Base-by-base conservation (phyloP, 345 rosid species). In the Theobroma cacao region DNA sequence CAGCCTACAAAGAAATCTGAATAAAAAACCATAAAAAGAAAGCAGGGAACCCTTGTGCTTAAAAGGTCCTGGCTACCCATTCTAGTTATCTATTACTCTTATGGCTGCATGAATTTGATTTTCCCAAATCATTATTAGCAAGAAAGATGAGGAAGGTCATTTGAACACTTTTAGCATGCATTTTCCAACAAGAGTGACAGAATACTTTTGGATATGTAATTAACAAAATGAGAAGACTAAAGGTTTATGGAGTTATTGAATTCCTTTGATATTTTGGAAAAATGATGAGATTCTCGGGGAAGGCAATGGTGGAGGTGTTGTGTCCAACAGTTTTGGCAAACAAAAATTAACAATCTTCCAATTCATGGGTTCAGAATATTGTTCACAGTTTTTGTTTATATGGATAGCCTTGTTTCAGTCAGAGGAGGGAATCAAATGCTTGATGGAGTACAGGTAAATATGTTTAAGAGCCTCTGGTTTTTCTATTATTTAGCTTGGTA, bases 371-470 rank as follows among this genome's bases (percentile, higher is more conserved):
- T 47, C 7, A 12, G 52, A 66, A 67, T 22, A 24, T 67, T 67
- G 72, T 67, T 53, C 36, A 69, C 24, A 0, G 6, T 69, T 69
- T 45, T 26, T 26, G 36, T 47, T 69, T 65, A 26, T 30, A 47
- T 30, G 15, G 74, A 69, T 28, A 69, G 13, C 74, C 40, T 48
- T 30, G 59, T 70, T 47, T 70, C 74, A 47, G 26, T 48, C 59
- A 7, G 41, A 47, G 28, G 12, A n/a, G 55, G 59, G 74, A 47
- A 70, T 18, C 74, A 10, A 48, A 30, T 47, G 74, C 74, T 45
- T 70, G 74, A 48, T 48, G 74, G 41, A 47, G 74, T 70, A 5
- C 58, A 70, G 74, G 74, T 70, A 70, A 70, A 70, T 48, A 28
- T 47, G 58, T 4, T 47, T 47, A 67, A 69, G 58, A 69, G 40